Evolutionary conservation across 805 yeast species (phyloP).

Genomic region (Suhomyces sp.): DNA sequence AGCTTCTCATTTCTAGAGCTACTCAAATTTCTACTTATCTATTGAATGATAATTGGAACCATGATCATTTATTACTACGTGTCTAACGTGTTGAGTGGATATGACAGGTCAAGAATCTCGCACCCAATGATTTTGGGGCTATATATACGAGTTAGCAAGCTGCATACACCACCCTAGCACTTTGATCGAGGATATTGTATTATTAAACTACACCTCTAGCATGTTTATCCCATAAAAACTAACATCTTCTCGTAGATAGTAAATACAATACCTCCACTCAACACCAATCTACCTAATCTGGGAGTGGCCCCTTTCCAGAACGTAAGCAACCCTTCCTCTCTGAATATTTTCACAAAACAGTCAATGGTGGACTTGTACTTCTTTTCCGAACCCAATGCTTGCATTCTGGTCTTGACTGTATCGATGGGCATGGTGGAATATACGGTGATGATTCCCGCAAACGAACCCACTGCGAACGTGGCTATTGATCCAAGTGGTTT

Average conservation of each 20-base stretch:
- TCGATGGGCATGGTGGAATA: constrained; percentile 94
- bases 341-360: constrained; percentile 77
- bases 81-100: too few species aligned
- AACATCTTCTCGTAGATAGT: constrained; percentile 92
- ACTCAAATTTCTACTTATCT: too few species aligned
- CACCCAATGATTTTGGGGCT: too few species aligned
- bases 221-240: constrained; percentile 35
- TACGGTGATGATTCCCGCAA: constrained; percentile 86
- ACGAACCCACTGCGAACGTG: constrained; percentile 86
- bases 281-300: constrained; percentile 82
- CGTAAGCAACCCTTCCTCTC: constrained; percentile 83
- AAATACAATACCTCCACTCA: constrained; percentile 96
- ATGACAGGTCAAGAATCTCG: too few species aligned
- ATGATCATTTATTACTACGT: too few species aligned
- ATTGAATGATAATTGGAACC: too few species aligned
- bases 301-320: constrained; percentile 99
- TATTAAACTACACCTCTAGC: too few species aligned
- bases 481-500: constrained; percentile 73
- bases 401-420: constrained; percentile 96
- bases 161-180: too few species aligned
- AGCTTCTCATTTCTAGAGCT: too few species aligned
- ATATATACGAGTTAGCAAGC: too few species aligned
- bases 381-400: constrained; percentile 74
- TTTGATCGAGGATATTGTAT: too few species aligned
- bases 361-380: constrained; percentile 72